phyloP scores from a whole-genome alignment of 306 rosid genomes.

The Mimosa bimucronata region DNA sequence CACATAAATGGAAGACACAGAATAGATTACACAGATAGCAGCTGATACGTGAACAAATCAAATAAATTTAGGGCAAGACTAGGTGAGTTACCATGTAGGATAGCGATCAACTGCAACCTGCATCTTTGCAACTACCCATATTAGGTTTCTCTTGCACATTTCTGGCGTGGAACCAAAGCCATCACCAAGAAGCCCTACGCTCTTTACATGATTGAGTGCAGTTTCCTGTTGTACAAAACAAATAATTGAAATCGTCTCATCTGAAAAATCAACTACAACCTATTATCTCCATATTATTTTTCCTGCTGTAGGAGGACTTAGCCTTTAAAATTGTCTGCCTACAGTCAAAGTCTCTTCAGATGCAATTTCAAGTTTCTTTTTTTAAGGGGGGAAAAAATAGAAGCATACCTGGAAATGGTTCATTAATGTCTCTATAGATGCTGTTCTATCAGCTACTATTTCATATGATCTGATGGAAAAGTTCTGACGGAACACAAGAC shows the following conservation, averaged over 20 bases:
- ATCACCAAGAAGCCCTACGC: slow-evolving; percentile 92
- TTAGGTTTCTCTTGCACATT: slow-evolving; percentile 89
- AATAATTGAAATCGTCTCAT: slow-evolving; percentile 6
- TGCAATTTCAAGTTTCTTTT: background rate
- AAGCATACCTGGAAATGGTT: slow-evolving; percentile 88
- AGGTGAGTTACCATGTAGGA: slow-evolving; percentile 81
- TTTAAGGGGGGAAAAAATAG: background rate
- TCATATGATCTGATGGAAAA: slow-evolving; percentile 94
- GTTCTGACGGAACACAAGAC: slow-evolving; percentile 81
- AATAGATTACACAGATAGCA: background rate
- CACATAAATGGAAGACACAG: slow-evolving; percentile 3
- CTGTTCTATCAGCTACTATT: slow-evolving; percentile 94
- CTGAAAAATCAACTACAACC: background rate
- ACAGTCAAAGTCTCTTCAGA: background rate
- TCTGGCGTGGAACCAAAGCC: slow-evolving; percentile 98
- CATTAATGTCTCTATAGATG: slow-evolving; percentile 94
- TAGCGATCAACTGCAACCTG: slow-evolving; percentile 91
- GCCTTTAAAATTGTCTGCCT: background rate
- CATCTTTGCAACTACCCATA: slow-evolving; percentile 94
- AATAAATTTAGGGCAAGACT: background rate
- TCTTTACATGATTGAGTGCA: slow-evolving; percentile 95
- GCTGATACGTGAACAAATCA: background rate
- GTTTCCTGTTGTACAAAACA: slow-evolving; percentile 68
- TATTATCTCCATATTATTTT: background rate
- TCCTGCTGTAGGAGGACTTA: background rate